phyloP scores from a whole-genome alignment of 1,139 yeast species.

The Sugiyamaella novakii region DNA sequence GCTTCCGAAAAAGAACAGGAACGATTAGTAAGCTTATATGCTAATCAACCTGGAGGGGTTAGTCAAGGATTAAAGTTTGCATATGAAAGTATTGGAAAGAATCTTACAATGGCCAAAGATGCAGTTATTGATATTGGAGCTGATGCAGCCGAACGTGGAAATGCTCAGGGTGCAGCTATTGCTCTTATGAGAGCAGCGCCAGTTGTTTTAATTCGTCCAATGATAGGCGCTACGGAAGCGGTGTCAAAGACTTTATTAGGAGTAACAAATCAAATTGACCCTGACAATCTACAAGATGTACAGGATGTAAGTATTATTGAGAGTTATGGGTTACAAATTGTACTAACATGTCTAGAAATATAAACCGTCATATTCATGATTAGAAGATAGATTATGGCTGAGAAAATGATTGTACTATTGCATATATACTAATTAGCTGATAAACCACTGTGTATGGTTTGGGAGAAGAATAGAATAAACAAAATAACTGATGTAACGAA shows the following conservation, averaged over 20 bases:
- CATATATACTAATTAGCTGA: no score
- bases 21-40: conserved; percentile 65
- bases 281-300: conserved; percentile 52
- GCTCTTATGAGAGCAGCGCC: conserved; percentile 81
- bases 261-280: conserved; percentile 76
- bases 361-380: conserved; percentile 6
- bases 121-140: conserved; percentile 62
- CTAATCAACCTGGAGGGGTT: conserved; percentile 76
- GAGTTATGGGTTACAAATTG: no score
- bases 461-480: no score
- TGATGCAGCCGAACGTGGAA: conserved; percentile 54
- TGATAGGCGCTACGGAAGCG: conserved; percentile 93
- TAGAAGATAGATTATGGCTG: not conserved
- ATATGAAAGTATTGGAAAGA: conserved; percentile 68
- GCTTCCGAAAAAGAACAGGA: conserved; percentile 28
- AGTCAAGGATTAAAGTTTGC: conserved; percentile 76
- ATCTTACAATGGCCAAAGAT: conserved; percentile 64
- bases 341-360: conserved; percentile 14
- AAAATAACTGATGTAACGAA: no score
- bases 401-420: not conserved
- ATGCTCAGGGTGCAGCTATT: conserved; percentile 64
- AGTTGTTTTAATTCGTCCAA: conserved; percentile 75
- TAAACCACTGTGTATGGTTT: no score
- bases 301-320: conserved; percentile 46
- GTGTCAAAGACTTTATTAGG: conserved; percentile 82